Evolutionary conservation across 306 rosid genomes (phyloP).

Genomic region (Acacia acuminata): DNA sequence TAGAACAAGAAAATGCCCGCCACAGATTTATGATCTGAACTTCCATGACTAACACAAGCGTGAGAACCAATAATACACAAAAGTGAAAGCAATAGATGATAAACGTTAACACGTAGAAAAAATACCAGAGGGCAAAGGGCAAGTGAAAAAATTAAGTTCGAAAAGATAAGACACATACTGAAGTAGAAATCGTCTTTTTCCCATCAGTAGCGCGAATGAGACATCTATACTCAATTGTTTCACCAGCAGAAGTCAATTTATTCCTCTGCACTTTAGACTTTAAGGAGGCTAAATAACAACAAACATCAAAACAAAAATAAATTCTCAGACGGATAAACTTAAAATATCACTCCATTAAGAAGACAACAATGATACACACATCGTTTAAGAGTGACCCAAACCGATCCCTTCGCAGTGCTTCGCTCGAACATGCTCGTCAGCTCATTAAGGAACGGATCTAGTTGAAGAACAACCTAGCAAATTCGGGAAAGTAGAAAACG

Average conservation of each 20-base stretch:
- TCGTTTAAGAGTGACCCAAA: conserved; percentile 97
- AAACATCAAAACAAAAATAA: background rate
- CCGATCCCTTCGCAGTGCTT: conserved; percentile 78
- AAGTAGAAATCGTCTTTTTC: conserved; percentile 84
- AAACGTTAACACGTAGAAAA: background rate
- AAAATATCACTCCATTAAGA: background rate
- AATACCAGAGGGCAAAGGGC: background rate
- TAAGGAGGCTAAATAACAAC: conserved; percentile 38
- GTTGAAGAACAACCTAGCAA: conserved; percentile 74
- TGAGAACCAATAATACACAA: background rate
- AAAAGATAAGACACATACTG: conserved; percentile 50
- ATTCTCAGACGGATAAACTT: background rate
- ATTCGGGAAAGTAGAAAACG: conserved; percentile 3
- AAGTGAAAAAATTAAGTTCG: conserved; percentile 2
- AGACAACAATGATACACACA: conserved; percentile 47
- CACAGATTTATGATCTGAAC: background rate
- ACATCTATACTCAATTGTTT: conserved; percentile 77
- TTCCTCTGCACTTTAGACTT: conserved; percentile 74
- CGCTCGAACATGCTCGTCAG: conserved; percentile 92
- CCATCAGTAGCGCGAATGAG: conserved; percentile 94
- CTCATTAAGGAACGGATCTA: conserved; percentile 94
- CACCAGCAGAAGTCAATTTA: conserved; percentile 68
- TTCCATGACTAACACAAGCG: background rate
- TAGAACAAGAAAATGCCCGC: background rate
- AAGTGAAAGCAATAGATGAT: background rate